Percentiles rank a stretch among this genome's conserved stretches.
Conservation (phyloP, 2,329 filamentous ascomycete genomes). For the Colletotrichum viniferum region DNA sequence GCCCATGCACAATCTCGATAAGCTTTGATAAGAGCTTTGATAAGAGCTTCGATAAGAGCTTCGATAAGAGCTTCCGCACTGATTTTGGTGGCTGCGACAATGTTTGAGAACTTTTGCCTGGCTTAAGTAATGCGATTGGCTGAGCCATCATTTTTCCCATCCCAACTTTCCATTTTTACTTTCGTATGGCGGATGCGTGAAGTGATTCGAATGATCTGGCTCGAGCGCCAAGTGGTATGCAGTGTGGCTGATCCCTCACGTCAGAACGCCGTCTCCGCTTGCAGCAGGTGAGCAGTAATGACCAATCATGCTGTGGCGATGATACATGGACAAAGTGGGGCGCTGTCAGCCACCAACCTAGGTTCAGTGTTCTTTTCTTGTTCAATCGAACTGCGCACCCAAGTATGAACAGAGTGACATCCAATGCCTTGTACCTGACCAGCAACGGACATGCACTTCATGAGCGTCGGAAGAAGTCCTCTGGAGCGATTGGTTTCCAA, state of each 20-base stretch:
- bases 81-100: neutral
- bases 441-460: neutral
- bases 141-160: neutral
- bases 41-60: too few relatives aligned
- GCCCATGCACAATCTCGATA: neutral
- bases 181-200: neutral
- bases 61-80: neutral
- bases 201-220: neutral
- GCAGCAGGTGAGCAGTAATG: neutral
- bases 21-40: neutral
- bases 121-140: neutral
- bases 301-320: neutral
- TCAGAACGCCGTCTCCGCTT: neutral
- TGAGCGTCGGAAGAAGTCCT: neutral
- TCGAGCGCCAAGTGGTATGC: neutral
- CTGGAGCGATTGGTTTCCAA: neutral
- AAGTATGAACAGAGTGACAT: neutral
- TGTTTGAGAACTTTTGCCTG: neutral
- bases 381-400: neutral
- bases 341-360: neutral
- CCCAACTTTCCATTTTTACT: neutral
- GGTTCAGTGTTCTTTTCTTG: too few relatives aligned
- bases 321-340: neutral
- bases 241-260: neutral
- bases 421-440: neutral